These are phyloP conservation scores for Phoma sp. DNA, from an alignment of 2,329 filamentous ascomycete genomes.

Conservation along the genomic window DNA sequence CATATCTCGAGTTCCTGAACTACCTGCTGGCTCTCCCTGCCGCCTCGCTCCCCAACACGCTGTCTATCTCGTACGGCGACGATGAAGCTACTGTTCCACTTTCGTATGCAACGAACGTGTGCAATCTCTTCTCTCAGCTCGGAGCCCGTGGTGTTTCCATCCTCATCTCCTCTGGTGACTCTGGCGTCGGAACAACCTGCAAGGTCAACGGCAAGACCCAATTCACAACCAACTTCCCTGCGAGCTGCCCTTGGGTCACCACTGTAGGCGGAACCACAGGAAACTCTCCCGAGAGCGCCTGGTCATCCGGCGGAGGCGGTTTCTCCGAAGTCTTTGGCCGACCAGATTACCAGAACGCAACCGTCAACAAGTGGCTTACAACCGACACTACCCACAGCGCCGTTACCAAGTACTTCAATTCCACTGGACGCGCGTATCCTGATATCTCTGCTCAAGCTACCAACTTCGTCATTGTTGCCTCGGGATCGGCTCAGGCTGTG, in stretches of 20 bases:
- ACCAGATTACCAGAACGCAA: slow-evolving; percentile 49
- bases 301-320: slow-evolving; percentile 21
- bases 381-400: slow-evolving; percentile 48
- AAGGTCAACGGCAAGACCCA: slow-evolving; percentile 47
- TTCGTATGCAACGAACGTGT: slow-evolving; percentile 64
- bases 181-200: slow-evolving; percentile 57
- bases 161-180: slow-evolving; percentile 62
- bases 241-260: slow-evolving; percentile 60
- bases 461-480: slow-evolving; percentile 38
- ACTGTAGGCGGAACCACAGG: slow-evolving; percentile 51
- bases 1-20: slow-evolving; percentile 65
- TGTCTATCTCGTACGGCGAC: slow-evolving; percentile 70
- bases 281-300: slow-evolving; percentile 22
- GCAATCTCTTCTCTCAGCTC: slow-evolving; percentile 66
- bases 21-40: slow-evolving; percentile 60
- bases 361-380: slow-evolving; percentile 52
- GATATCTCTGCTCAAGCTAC: slow-evolving; percentile 56
- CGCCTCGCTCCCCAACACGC: slow-evolving; percentile 62
- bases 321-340: slow-evolving; percentile 27
- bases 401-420: slow-evolving; percentile 27
- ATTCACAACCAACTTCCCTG: slow-evolving; percentile 58
- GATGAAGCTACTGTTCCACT: slow-evolving; percentile 66
- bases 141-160: slow-evolving; percentile 67
- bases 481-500: slow-evolving; percentile 19
- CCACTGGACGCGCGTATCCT: slow-evolving; percentile 55